Conservation (phyloP, 73 alveolate genomes). For the Paramecium biaurelia region DNA sequence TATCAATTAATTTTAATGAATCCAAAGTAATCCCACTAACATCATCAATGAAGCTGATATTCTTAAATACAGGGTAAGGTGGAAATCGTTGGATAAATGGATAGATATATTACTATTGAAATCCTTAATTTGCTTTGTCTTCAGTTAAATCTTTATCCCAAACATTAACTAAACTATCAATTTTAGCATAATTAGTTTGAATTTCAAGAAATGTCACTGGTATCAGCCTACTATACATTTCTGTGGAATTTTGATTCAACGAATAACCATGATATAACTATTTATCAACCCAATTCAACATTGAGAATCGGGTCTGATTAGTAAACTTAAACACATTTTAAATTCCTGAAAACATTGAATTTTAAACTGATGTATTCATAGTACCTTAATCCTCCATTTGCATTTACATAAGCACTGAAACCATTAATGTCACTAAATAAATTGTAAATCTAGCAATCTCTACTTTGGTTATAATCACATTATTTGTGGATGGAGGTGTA, state of each 20-base stretch:
- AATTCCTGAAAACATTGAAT: neutral
- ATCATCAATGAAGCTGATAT: neutral
- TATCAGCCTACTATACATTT: neutral
- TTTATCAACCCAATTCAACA: constrained; percentile 6
- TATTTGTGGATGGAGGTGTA: neutral
- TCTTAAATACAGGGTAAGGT: neutral
- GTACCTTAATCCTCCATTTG: neutral
- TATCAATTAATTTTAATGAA: neutral
- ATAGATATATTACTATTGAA: neutral
- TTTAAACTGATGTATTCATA: constrained; percentile 1
- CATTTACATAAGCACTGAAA: constrained; percentile 5
- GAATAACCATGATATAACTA: neutral
- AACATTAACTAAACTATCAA: neutral
- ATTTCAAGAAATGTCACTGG: neutral
- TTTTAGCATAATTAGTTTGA: neutral
- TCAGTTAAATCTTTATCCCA: constrained; percentile 21
- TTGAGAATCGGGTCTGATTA: neutral
- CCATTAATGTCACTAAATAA: neutral
- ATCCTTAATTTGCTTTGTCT: neutral
- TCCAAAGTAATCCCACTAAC: constrained; percentile 4
- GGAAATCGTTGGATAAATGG: neutral
- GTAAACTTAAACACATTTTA: neutral
- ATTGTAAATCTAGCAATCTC: neutral
- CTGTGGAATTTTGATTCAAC: neutral
- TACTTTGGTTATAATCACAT: neutral